Conservation (phyloP, 345 rosid species). For the Arabidopsis arenosa region DNA sequence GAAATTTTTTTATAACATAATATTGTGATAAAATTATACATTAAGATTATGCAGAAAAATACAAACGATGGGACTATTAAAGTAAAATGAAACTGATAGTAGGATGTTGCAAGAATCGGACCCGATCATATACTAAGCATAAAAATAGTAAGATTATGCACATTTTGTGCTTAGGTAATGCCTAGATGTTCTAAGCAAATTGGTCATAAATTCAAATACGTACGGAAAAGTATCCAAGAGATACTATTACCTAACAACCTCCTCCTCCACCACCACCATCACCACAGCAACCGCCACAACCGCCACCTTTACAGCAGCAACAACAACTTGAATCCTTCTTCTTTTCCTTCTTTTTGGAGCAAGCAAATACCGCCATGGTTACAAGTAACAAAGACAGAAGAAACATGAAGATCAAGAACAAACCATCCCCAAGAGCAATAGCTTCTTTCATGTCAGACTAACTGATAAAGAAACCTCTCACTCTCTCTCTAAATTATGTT, state of each 20-base stretch:
- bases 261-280: neutral
- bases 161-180: neutral
- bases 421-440: neutral
- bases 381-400: conserved; percentile 34
- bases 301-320: neutral
- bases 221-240: neutral
- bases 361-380: conserved; percentile 26
- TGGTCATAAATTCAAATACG: conserved; percentile 1
- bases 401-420: conserved; percentile 32
- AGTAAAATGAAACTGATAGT: neutral
- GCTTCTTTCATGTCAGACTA: conserved; percentile 22
- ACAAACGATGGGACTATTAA: neutral
- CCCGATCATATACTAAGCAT: neutral
- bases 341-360: neutral
- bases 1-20: neutral
- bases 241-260: conserved; percentile 3
- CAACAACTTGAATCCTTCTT: neutral
- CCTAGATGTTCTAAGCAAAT: conserved; percentile 1
- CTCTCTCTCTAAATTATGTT: neutral
- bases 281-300: neutral
- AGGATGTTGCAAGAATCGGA: neutral
- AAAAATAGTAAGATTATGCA: neutral
- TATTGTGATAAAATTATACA: neutral
- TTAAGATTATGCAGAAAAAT: neutral
- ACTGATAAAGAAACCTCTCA: neutral